These are phyloP conservation scores for Colletotrichum karsti DNA, from an alignment of 2,329 filamentous ascomycete genomes.

Conservation along the genomic window DNA sequence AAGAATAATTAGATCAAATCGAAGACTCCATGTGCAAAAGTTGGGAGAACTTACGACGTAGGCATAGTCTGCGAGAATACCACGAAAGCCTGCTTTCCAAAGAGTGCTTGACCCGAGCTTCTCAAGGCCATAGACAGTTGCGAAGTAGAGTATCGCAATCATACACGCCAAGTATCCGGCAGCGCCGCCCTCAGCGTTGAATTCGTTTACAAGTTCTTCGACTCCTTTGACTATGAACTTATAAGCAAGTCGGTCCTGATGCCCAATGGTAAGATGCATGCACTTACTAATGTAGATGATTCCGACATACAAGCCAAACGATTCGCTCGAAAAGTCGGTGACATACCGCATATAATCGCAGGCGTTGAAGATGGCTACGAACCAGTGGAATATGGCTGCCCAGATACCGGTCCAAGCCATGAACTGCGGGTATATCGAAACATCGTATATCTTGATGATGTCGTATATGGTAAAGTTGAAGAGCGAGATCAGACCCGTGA, in stretches of 20 bases:
- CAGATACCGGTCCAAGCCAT: slow-evolving; percentile 66
- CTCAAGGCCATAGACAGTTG: slow-evolving; percentile 58
- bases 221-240: slow-evolving; percentile 40
- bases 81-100: slow-evolving; percentile 51
- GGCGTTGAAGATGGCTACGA: slow-evolving; percentile 58
- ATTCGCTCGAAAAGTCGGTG: slow-evolving; percentile 63
- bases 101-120: slow-evolving; percentile 53
- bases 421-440: slow-evolving; percentile 59
- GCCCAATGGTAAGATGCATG: slow-evolving; percentile 46
- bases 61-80: slow-evolving; percentile 60
- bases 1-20: background rate
- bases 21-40: no score
- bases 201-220: slow-evolving; percentile 62
- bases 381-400: slow-evolving; percentile 66
- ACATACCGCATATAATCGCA: slow-evolving; percentile 68
- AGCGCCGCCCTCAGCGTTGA: slow-evolving; percentile 42
- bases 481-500: slow-evolving; percentile 61
- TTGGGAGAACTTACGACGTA: slow-evolving; percentile 49
- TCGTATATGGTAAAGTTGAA: slow-evolving; percentile 70
- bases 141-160: slow-evolving; percentile 49
- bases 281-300: slow-evolving; percentile 61
- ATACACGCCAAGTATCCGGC: slow-evolving; percentile 54
- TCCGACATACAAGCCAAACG: slow-evolving; percentile 63
- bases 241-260: slow-evolving; percentile 41
- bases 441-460: slow-evolving; percentile 58